Evolutionary conservation across 176 grass and related monocot genomes (phyloP).

Genomic region (Triticum aestivum): DNA sequence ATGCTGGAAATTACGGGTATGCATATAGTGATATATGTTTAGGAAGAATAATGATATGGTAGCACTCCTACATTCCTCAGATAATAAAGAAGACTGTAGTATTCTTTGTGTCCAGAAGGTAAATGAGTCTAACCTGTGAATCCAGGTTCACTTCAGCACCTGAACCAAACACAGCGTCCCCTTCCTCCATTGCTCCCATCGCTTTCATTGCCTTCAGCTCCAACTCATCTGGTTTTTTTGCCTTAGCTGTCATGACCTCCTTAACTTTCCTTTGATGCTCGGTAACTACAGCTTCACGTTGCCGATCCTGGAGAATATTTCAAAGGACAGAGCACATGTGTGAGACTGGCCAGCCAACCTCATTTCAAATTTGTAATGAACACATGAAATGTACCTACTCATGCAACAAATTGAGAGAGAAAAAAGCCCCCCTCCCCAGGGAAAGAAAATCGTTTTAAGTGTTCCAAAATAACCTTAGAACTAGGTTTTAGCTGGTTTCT

Average conservation of each 20-base stretch:
- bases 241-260: conserved; percentile 60
- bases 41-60: neutral
- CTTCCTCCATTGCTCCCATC: conserved; percentile 98
- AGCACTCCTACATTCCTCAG: neutral
- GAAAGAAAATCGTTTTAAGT: neutral
- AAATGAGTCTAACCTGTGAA: conserved; percentile 69
- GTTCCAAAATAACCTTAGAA: neutral
- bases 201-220: conserved; percentile 92
- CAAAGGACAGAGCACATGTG: neutral
- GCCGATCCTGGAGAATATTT: conserved; percentile 61
- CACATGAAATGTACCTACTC: conserved; percentile 10
- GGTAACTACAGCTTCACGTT: conserved; percentile 74
- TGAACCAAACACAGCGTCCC: conserved; percentile 78
- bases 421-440: too few species aligned
- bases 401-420: neutral
- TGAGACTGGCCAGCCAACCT: conserved; percentile 7
- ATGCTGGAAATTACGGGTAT: neutral
- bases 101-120: neutral
- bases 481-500: neutral
- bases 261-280: conserved; percentile 86
- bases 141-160: conserved; percentile 91
- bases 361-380: conserved; percentile 19
- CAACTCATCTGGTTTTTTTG: conserved; percentile 67
- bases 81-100: neutral
- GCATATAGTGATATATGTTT: conserved; percentile 2